phyloP scores from a whole-genome alignment of 345 rosid species.

The Ceriops tagal region DNA sequence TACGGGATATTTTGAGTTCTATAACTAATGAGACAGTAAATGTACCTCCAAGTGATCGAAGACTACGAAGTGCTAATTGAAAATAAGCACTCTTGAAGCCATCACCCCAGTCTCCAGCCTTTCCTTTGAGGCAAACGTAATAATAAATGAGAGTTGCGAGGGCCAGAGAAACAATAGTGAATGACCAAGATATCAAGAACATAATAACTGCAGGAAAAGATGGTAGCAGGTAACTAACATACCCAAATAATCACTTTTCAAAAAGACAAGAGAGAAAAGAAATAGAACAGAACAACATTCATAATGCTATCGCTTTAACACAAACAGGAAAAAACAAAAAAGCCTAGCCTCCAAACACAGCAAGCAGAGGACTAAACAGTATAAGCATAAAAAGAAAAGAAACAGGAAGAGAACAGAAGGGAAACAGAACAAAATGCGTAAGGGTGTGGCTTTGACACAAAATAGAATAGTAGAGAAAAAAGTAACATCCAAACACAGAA shows the following conservation, averaged over 20 bases:
- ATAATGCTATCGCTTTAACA: too few relatives aligned
- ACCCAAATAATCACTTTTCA: not conserved
- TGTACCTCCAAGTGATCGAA: conserved; percentile 97
- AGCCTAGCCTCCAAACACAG: too few relatives aligned
- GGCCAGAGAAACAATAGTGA: conserved; percentile 86
- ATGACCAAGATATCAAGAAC: conserved; percentile 99
- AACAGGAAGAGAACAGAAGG: too few relatives aligned
- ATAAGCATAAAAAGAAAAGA: too few relatives aligned
- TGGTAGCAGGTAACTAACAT: conserved; percentile 19
- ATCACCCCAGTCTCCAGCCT: conserved; percentile 99
- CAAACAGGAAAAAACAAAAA: too few relatives aligned
- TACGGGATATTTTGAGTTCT: not conserved
- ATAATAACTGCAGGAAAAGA: conserved; percentile 79
- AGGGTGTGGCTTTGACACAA: too few relatives aligned
- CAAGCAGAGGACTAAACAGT: too few relatives aligned
- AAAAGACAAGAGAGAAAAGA: too few relatives aligned
- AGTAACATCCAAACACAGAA: too few relatives aligned
- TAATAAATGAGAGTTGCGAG: conserved; percentile 98
- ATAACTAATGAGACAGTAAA: not conserved
- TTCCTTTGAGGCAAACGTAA: conserved; percentile 93
- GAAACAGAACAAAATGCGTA: too few relatives aligned
- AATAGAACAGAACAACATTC: too few relatives aligned
- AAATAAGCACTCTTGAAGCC: conserved; percentile 99
- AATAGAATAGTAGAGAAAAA: too few relatives aligned
- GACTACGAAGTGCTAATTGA: conserved; percentile 98